A percentile compares a stretch with the other conserved stretches of the same genome.
Evolutionary conservation across 2,329 filamentous ascomycete species (phyloP).

Genomic region (Decorospora gaudefroyi): DNA sequence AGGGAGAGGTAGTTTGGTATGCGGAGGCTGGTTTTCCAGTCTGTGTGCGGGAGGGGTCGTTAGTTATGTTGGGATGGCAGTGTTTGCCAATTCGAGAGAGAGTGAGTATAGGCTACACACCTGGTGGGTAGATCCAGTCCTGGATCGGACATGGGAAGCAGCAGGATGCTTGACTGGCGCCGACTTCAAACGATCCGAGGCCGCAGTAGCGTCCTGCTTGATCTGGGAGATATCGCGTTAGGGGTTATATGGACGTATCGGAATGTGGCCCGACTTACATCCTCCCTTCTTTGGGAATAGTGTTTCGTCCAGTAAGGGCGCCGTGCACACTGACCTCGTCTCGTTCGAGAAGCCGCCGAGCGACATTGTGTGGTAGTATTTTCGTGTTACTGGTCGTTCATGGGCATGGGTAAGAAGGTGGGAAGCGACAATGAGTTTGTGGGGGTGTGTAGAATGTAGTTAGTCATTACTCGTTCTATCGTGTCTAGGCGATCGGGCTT

Average conservation of each 20-base stretch:
- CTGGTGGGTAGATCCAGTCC: conserved; percentile 67
- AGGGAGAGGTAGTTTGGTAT: conserved; percentile 78
- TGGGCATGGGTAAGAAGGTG: neutral
- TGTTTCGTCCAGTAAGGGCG: conserved; percentile 30
- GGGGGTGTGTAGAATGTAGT: neutral
- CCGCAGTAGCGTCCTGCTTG: conserved; percentile 59
- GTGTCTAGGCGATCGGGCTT: neutral
- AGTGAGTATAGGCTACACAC: too few species aligned
- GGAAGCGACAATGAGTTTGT: neutral
- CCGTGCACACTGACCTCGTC: conserved; percentile 21
- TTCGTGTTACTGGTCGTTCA: neutral
- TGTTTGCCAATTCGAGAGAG: too few species aligned
- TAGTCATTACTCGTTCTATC: neutral
- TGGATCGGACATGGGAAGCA: conserved; percentile 84
- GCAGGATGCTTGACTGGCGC: conserved; percentile 58
- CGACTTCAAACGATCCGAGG: conserved; percentile 48
- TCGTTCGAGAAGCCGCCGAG: conserved; percentile 20
- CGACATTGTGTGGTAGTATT: neutral
- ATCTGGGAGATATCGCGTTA: conserved; percentile 42
- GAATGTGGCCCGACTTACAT: conserved; percentile 22
- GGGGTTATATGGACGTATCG: too few species aligned
- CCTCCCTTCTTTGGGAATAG: conserved; percentile 25
- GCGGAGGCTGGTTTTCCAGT: conserved; percentile 44
- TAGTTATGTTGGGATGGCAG: neutral
- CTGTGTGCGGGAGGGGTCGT: conserved; percentile 9